Base-by-base conservation (phyloP, 371 early-diverging fungal species). In the Apophysomyces variabilis region DNA sequence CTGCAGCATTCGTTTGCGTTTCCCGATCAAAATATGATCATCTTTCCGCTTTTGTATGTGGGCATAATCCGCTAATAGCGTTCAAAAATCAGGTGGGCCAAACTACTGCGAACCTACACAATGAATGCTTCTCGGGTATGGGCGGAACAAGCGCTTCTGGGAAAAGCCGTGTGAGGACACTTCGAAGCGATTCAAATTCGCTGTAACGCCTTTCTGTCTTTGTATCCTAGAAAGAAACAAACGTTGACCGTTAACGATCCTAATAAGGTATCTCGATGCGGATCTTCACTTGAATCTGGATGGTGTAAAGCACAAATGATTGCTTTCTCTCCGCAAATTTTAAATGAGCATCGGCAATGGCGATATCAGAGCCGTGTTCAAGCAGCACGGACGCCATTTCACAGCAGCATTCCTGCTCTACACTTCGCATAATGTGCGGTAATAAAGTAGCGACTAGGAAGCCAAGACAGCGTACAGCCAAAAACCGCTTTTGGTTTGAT, bases 101-200 rank as follows among this genome's bases (percentile, higher is more conserved):
- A 64, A 6, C 44, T 39, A 39, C 16, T 58, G 46, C 56, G 63
- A 64, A 73, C 73, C 82, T 85, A 85, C 90, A 78, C 35, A 98
- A 72, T 36, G 93, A 85, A 77, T 96, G 96, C 79, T 98, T 97
- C 64, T 94, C 96, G 9, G 99, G 99, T 68, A 98, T 96, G 44
- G 96, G 96, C 16, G 99, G 97, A 16, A 97, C 88, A 37, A 95
- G 84, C 8, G 90, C 67, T 2, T 90, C 88, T 14, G 96, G 97
- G 72, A 96, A 91, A 47, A 93, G 83, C 44, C 85, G 77, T 37
- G 82, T 75, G 59, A 98, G 82, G 13, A 87, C 78, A 45, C 78
- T 88, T 61, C 95, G 84, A 59, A 98, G 79, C 13, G 93, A 88
- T 71, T 96, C 97, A 70, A 98, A 98, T 67, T 98, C 99, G 45